These are phyloP conservation scores for Neurospora tetraspora DNA, from an alignment of 495 filamentous ascomycete species.

Conservation along the genomic window DNA sequence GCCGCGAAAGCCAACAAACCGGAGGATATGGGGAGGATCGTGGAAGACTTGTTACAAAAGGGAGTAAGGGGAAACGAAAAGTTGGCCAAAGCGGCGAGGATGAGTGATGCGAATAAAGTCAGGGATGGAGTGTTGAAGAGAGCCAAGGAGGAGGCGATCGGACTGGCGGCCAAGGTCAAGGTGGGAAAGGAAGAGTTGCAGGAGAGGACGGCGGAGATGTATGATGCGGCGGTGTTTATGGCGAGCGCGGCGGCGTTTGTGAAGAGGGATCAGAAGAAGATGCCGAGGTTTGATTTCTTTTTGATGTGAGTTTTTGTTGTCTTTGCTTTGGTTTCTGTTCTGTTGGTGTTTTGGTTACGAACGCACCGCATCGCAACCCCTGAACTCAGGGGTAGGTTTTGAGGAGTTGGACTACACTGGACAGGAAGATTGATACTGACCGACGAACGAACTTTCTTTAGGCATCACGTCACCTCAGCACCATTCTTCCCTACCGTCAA, in stretches of 20 bases:
- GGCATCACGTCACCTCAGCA: constrained; percentile 33
- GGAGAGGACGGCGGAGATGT: constrained; percentile 68
- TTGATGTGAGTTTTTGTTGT: constrained; percentile 40
- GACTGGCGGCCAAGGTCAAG: constrained; percentile 48
- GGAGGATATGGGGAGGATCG: constrained; percentile 29
- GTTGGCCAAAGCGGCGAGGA: constrained; percentile 38
- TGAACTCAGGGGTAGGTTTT: neutral
- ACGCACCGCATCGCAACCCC: neutral
- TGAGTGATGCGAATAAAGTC: constrained; percentile 51
- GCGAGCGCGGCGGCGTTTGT: constrained; percentile 44
- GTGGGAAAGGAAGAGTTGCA: constrained; percentile 45
- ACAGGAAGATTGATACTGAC: neutral
- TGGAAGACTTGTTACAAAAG: constrained; percentile 50
- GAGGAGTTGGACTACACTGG: neutral
- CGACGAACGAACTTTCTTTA: constrained; percentile 1
- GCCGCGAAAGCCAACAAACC: constrained; percentile 18
- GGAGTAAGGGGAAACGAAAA: constrained; percentile 42
- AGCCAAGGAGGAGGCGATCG: constrained; percentile 53
- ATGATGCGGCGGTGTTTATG: constrained; percentile 53
- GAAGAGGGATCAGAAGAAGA: constrained; percentile 41
- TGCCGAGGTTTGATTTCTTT: constrained; percentile 72
- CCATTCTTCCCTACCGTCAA: constrained; percentile 33
- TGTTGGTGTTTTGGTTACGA: neutral
- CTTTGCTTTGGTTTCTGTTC: neutral
- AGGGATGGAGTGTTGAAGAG: constrained; percentile 54